Evolutionary conservation across 2,329 filamentous ascomycete species (phyloP).

Genomic region (Talaromyces marneffei): DNA sequence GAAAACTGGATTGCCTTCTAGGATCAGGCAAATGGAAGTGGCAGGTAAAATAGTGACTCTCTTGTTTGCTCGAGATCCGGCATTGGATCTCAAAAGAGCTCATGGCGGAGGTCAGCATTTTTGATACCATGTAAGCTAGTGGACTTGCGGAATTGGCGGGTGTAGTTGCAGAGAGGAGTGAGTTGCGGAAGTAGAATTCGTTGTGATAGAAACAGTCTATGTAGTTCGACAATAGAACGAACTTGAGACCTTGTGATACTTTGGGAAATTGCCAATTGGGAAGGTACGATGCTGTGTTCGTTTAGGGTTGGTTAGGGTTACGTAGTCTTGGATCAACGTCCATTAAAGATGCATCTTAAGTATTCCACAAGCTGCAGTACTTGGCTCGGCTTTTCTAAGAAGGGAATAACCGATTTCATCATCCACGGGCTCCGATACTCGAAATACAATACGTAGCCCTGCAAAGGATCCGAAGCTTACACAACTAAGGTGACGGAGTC

Average conservation of each 20-base stretch:
- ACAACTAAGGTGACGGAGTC: background rate
- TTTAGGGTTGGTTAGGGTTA: background rate
- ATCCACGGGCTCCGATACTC: background rate
- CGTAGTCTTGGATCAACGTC: background rate
- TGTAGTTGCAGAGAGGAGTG: background rate
- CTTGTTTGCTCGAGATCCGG: background rate
- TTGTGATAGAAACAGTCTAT: background rate
- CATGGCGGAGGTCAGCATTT: background rate
- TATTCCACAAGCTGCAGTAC: background rate
- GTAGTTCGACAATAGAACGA: background rate
- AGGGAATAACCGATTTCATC: background rate
- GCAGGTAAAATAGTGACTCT: background rate
- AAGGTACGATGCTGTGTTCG: background rate
- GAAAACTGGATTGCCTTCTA: no score
- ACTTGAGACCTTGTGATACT: no score
- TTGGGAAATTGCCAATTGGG: background rate
- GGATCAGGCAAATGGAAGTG: no score
- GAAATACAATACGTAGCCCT: background rate
- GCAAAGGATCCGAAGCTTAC: background rate
- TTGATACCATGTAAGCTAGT: background rate
- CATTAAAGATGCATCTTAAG: background rate
- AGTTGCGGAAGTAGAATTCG: background rate
- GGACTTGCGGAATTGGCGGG: background rate
- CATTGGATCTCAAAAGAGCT: background rate
- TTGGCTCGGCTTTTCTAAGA: background rate